phyloP scores from a whole-genome alignment of 306 rosid genomes.

The Bauhinia variegata region DNA sequence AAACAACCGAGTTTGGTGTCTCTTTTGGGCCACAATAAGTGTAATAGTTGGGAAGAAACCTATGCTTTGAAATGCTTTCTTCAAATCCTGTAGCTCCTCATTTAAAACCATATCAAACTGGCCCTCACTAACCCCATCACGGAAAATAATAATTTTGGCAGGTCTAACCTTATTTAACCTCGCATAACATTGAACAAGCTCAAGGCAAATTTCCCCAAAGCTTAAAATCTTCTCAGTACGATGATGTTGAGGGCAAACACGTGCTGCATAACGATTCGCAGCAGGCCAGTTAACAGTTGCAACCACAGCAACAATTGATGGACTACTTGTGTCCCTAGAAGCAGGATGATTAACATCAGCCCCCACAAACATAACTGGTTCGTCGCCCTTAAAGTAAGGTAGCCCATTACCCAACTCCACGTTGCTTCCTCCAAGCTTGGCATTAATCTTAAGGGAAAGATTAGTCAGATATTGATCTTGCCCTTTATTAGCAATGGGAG shows the following conservation, averaged over 20 bases:
- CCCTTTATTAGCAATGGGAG: slow-evolving; percentile 48
- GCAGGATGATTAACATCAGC: slow-evolving; percentile 91
- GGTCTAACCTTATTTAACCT: slow-evolving; percentile 55
- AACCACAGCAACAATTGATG: slow-evolving; percentile 81
- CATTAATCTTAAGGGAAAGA: slow-evolving; percentile 79
- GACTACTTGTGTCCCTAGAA: slow-evolving; percentile 47
- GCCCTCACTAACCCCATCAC: slow-evolving; percentile 80
- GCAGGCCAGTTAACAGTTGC: slow-evolving; percentile 87
- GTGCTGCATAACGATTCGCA: slow-evolving; percentile 74
- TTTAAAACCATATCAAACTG: slow-evolving; percentile 90
- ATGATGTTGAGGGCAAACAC: slow-evolving; percentile 60
- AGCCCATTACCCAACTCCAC: slow-evolving; percentile 62
- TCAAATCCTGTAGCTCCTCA: slow-evolving; percentile 66
- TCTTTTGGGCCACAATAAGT: slow-evolving; percentile 75
- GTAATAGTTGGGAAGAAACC: slow-evolving; percentile 63
- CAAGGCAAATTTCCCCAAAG: slow-evolving; percentile 67
- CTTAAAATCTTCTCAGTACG: slow-evolving; percentile 56
- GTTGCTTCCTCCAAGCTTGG: slow-evolving; percentile 91
- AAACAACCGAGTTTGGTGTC: slow-evolving; percentile 76
- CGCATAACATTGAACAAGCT: slow-evolving; percentile 60
- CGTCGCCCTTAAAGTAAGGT: slow-evolving; percentile 48
- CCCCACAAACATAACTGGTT: slow-evolving; percentile 76
- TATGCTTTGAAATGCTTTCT: slow-evolving; percentile 37
- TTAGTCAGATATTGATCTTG: slow-evolving; percentile 64
- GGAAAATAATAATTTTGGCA: slow-evolving; percentile 60